Evolutionary conservation across 805 yeast genomes (phyloP).

Genomic region (Myxozyma udenii): DNA sequence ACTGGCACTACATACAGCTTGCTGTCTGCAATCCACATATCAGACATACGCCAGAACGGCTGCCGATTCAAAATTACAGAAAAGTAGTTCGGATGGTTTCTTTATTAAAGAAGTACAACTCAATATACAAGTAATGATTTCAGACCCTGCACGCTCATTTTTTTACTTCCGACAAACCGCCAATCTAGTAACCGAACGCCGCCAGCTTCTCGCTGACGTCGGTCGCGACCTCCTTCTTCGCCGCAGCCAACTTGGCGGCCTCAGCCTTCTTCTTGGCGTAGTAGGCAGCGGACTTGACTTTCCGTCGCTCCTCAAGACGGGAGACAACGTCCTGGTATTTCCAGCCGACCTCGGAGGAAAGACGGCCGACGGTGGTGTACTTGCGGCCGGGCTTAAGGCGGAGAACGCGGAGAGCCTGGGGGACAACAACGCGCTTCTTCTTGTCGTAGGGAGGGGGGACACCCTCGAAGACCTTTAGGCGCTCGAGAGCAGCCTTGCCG

Average conservation of each 20-base stretch:
- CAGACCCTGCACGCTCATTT: no score
- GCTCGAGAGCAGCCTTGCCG: slow-evolving; percentile 99
- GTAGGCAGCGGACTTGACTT: slow-evolving; percentile 98
- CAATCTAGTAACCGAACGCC: slow-evolving; percentile 88
- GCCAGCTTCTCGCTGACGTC: slow-evolving; percentile 92
- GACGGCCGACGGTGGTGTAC: slow-evolving; percentile 97
- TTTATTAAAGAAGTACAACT: no score
- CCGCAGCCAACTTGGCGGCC: slow-evolving; percentile 85
- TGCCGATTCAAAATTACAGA: no score
- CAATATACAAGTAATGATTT: no score
- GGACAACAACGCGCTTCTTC: slow-evolving; percentile 99
- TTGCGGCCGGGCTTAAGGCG: slow-evolving; percentile 99
- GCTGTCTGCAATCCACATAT: no score
- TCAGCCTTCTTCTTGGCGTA: slow-evolving; percentile 98
- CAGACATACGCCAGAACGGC: no score
- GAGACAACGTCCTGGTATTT: slow-evolving; percentile 98
- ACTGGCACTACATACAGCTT: no score
- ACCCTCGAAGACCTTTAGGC: slow-evolving; percentile 99
- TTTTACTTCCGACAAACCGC: no score
- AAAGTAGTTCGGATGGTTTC: no score
- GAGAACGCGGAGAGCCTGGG: slow-evolving; percentile 98
- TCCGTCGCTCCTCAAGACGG: slow-evolving; percentile 98
- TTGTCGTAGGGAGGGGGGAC: slow-evolving; percentile 99
- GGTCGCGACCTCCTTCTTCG: slow-evolving; percentile 81
- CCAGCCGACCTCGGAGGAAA: slow-evolving; percentile 98